A percentile compares a stretch with the other conserved stretches of the same genome.
Evolutionary conservation across 495 filamentous ascomycete species (phyloP).

Genomic region (Neurospora cerealis): DNA sequence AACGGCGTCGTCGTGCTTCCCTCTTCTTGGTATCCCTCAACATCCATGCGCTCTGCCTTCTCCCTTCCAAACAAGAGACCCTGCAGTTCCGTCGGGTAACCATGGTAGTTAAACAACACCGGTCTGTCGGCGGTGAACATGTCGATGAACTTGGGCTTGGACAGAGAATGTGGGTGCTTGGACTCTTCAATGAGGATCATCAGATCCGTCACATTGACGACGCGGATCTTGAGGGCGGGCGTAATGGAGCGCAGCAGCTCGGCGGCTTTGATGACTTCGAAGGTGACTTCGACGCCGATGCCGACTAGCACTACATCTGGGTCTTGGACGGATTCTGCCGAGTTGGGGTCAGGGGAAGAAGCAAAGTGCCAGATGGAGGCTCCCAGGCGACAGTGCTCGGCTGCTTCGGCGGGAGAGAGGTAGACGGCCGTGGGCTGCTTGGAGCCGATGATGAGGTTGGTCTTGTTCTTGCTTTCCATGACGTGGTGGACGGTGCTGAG

Average conservation of each 20-base stretch:
- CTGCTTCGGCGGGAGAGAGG: conserved; percentile 55
- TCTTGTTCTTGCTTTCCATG: conserved; percentile 53
- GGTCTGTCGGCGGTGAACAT: conserved; percentile 52
- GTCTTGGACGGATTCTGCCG: conserved; percentile 15
- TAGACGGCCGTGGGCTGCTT: conserved; percentile 64
- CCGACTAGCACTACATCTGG: conserved; percentile 63
- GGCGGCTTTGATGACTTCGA: conserved; percentile 59
- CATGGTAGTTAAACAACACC: conserved; percentile 65
- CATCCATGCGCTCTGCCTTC: conserved; percentile 38
- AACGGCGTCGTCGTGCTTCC: conserved; percentile 65
- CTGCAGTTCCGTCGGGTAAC: conserved; percentile 52
- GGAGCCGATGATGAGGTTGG: conserved; percentile 65
- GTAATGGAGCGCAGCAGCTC: conserved; percentile 43
- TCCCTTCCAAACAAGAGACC: conserved; percentile 54
- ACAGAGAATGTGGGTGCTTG: conserved; percentile 53
- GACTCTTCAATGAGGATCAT: conserved; percentile 55
- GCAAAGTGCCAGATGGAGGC: conserved; percentile 60
- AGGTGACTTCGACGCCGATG: conserved; percentile 61
- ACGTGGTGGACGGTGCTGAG: conserved; percentile 56
- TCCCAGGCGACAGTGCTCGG: conserved; percentile 53
- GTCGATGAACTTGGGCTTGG: conserved; percentile 40
- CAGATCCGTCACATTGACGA: conserved; percentile 66
- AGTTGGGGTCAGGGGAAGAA: conserved; percentile 1
- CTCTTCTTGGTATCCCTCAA: conserved; percentile 61
- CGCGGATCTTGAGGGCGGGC: conserved; percentile 49